Base-by-base conservation (phyloP, 2,329 filamentous ascomycete species). In the Aotearoamyces nothofagi region DNA sequence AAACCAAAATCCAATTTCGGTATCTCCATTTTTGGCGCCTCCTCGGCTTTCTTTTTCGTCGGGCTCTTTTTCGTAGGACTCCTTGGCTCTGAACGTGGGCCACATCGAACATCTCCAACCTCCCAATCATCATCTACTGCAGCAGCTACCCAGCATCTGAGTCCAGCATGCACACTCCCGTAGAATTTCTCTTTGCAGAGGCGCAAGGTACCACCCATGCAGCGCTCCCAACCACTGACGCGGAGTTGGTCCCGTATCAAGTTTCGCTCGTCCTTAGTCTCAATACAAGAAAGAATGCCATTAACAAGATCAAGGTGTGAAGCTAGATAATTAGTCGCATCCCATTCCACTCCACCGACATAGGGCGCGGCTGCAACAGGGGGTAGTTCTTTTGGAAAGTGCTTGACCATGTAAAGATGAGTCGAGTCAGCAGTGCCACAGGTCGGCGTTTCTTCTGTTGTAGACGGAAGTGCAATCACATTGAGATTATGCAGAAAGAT, bases 181-280 rank as follows among this genome's bases (percentile, higher is more conserved):
- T 98, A 96, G 51, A 96, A 93, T 52, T 96, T 96, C 54, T 94
- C 86, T 52, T 96, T 98, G 61, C 87, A 96, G 10, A 87, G 77
- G 4, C 90, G 73, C 37, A 96, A 59, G 33, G 75, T 87, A 13
- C 69, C 69, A 10, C 84, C 84, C 65, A 96, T 80, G 41, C 79
- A 74, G 42, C 84, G 84, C 53, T 98, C 90, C 61, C 84, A 92
- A 5, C 90, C 87, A 0, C 80, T 92, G 35, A 86, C 71, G 30
- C 71, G 70, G 29, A 96, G 62, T 33, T 87, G 73, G 11, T 63
- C 61, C n/a, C 90, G 78, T 8, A 96, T 65, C 1, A 56, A 50
- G 52, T 93, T 94, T 34, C 90, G 79, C 33, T 79, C 74, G 14
- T 66, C 54, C 2, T 50, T 43, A 0, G 74, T 76, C 1, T 81